Evolutionary conservation across 2,329 filamentous ascomycete genomes (phyloP).

Genomic region (Hypoxylon sp.): DNA sequence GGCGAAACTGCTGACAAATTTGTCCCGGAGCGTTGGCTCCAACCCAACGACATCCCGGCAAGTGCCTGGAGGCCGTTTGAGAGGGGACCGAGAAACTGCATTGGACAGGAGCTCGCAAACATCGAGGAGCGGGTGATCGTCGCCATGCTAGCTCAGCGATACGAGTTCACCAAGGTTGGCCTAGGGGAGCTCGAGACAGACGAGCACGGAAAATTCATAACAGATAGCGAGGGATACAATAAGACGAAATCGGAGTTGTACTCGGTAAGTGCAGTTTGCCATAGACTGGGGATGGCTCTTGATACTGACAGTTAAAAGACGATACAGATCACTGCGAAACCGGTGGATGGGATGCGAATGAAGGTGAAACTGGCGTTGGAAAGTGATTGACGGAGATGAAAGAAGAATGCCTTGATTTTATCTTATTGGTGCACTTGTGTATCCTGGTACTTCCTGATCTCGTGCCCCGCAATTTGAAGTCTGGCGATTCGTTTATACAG

Average conservation of each 20-base stretch:
- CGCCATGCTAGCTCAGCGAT: slow-evolving; percentile 4
- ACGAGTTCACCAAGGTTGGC: slow-evolving; percentile 13
- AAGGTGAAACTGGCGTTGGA: not conserved
- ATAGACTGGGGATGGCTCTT: too few relatives aligned
- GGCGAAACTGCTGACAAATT: not conserved
- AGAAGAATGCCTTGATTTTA: too few relatives aligned
- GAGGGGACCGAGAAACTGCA: slow-evolving; percentile 12
- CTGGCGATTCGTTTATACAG: too few relatives aligned
- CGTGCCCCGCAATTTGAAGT: too few relatives aligned
- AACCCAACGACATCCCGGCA: not conserved
- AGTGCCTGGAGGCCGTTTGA: slow-evolving; percentile 1
- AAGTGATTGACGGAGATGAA: not conserved
- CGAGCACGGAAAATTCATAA: not conserved
- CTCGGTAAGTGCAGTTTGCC: not conserved
- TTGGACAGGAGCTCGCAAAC: slow-evolving; percentile 19
- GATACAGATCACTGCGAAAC: slow-evolving; percentile 3
- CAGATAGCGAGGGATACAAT: not conserved
- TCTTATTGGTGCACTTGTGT: too few relatives aligned
- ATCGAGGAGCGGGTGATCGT: slow-evolving; percentile 15
- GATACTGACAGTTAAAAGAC: slow-evolving; percentile 2
- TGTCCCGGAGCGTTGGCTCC: slow-evolving; percentile 1
- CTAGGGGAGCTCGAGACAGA: slow-evolving; percentile 3
- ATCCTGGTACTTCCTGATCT: too few relatives aligned
- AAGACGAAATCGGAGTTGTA: slow-evolving; percentile 7
- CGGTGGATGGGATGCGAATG: slow-evolving; percentile 9